Evolutionary conservation across 495 filamentous ascomycete species (phyloP), one percentile per base, ranked within the genome.

Genomic region (Annulohypoxylon stygium): DNA sequence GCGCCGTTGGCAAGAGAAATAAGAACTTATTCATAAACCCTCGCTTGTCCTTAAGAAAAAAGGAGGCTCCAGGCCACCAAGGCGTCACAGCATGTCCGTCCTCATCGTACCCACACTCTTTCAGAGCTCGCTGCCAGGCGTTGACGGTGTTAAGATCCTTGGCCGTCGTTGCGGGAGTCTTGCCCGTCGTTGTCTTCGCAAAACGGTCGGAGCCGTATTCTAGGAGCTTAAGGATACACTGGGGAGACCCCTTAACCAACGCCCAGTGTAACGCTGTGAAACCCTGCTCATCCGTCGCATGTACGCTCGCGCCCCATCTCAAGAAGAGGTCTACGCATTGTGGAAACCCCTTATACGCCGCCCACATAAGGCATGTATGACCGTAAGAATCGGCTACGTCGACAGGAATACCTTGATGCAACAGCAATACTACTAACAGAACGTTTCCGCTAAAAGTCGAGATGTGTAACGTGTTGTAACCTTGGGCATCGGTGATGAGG

Each of bases 241-340:
- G 88, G 55, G 91, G 85, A 37, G 90, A 94, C 3, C 96, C 97
- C 79, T 95, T 95, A 12, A 99, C 97, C 61, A 99, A 84, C 2
- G 95, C 95, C 96, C 96, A 99, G 79, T 99, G 96, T 63, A 99
- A 84, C 3, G 97, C 93, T 2, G 94, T 96, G 75, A 98, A 93
- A 6, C 95, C 95, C 66, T 92, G 90, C 74, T 97, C 93, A 77
- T 99, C 96, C 50, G 88, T 89, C 36, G 93, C 91, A 80, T 97
- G 93, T 16, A 97, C 92, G 78, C 94, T 94, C 36, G 96, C 96
- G 26, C 96, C 96, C 95, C 96, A 99, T 67, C 94, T 90, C 64
- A 99, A 81, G 75, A 97, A 96, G 23, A 98, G 81, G 79, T 98
- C 97, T 51, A 99, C 97, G 76, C 92, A 96, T 23, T 90, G 90